A percentile compares a stretch with the other conserved stretches of the same genome.
Conservation (phyloP, 208 protist genomes). For the Vickermania ingenoplastis region DNA sequence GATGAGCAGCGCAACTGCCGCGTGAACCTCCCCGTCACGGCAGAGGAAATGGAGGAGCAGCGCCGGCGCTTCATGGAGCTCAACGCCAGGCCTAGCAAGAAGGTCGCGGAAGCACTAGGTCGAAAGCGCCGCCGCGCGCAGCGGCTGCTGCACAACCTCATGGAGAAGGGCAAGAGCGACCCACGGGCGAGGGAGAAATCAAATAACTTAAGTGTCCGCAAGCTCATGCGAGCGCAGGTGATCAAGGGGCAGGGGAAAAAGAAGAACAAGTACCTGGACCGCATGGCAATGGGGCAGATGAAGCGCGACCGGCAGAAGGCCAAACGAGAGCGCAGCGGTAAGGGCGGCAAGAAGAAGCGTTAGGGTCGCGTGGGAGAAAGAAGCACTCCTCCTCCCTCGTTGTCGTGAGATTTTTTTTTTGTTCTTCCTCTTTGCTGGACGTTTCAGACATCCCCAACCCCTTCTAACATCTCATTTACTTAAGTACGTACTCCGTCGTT, state of each 20-base stretch:
- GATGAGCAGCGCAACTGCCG: slow-evolving; percentile 87
- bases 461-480: too few species aligned
- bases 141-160: slow-evolving; percentile 76
- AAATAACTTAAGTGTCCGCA: slow-evolving; percentile 59
- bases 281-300: slow-evolving; percentile 66
- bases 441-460: background rate
- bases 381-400: background rate
- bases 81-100: slow-evolving; percentile 94
- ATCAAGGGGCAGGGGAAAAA: slow-evolving; percentile 64
- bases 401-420: background rate
- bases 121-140: slow-evolving; percentile 87
- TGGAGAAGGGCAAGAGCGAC: slow-evolving; percentile 86
- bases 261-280: slow-evolving; percentile 73
- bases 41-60: slow-evolving; percentile 89
- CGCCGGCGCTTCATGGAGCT: slow-evolving; percentile 85
- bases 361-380: too few species aligned
- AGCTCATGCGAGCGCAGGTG: slow-evolving; percentile 81
- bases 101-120: slow-evolving; percentile 95
- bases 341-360: slow-evolving; percentile 4
- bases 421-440: too few species aligned
- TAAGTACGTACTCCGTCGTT: too few species aligned
- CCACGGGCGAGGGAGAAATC: slow-evolving; percentile 79
- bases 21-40: slow-evolving; percentile 74
- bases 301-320: slow-evolving; percentile 36
- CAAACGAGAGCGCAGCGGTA: slow-evolving; percentile 18